These are phyloP conservation scores for Sclerotinia borealis DNA, from an alignment of 2,329 filamentous ascomycete genomes.

Conservation along the genomic window DNA sequence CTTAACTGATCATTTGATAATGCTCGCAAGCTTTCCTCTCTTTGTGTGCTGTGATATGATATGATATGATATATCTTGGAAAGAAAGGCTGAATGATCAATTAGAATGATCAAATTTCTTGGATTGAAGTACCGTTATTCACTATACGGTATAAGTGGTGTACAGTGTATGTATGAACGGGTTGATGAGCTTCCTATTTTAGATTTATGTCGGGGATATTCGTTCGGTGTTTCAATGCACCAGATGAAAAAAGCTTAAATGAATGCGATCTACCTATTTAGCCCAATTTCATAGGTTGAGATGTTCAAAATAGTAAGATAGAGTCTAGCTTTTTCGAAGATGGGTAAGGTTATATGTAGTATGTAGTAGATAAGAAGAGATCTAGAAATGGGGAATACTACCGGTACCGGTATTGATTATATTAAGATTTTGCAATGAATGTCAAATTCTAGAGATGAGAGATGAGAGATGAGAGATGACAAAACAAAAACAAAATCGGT, in stretches of 20 bases:
- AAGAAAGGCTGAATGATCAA: background rate
- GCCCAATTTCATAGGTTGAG: background rate
- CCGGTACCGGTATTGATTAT: too few relatives aligned
- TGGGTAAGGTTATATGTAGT: background rate
- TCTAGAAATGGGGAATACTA: too few relatives aligned
- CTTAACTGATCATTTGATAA: background rate
- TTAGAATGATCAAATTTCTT: background rate
- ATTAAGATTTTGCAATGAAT: background rate
- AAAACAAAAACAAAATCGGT: too few relatives aligned
- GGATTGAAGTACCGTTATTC: background rate
- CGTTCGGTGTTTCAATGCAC: conserved; percentile 1
- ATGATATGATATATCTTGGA: background rate
- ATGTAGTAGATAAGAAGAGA: background rate
- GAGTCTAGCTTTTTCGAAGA: background rate
- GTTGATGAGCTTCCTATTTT: conserved; percentile 12
- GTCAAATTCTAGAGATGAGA: too few relatives aligned
- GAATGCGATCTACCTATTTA: conserved; percentile 1
- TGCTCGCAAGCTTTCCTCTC: conserved; percentile 1
- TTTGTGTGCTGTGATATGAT: background rate
- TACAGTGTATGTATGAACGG: conserved; percentile 2
- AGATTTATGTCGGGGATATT: conserved; percentile 10
- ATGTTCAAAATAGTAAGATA: background rate
- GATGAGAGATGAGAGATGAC: too few relatives aligned
- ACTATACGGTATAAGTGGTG: background rate
- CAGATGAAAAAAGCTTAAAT: conserved; percentile 9